Percentiles rank a stretch among this genome's conserved stretches.
Conservation (phyloP, 2,329 filamentous ascomycete species). For the Pleurostoma richardsiae region DNA sequence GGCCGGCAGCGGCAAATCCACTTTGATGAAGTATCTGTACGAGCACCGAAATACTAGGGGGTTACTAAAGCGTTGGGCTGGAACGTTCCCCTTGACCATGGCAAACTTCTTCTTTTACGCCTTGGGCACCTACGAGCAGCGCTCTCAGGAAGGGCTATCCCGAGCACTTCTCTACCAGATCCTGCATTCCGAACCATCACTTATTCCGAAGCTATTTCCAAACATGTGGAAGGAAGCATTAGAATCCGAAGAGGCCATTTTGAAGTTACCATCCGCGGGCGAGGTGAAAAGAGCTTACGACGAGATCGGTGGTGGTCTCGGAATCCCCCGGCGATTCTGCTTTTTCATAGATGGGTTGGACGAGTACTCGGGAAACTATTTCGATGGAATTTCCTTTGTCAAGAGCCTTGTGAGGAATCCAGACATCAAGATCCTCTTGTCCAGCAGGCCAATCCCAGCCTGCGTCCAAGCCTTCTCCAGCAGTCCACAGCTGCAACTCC, state of each 20-base stretch:
- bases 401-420: background rate
- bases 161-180: background rate
- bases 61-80: background rate
- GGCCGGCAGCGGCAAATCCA: constrained; percentile 2
- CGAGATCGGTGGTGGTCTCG: too few relatives aligned
- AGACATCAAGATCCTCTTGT: background rate
- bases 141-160: background rate
- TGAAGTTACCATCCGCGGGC: background rate
- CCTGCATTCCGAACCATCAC: background rate
- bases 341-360: background rate
- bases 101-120: constrained; percentile 1
- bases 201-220: background rate
- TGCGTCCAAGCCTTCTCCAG: background rate
- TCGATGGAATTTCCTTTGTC: background rate
- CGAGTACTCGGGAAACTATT: background rate
- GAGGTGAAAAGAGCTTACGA: background rate
- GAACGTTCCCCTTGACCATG: background rate
- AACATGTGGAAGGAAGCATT: background rate
- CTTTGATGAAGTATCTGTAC: constrained; percentile 1
- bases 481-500: background rate
- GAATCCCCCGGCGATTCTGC: background rate
- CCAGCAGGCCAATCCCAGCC: background rate
- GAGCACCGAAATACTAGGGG: background rate
- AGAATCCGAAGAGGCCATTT: background rate
- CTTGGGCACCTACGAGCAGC: background rate